Base-by-base conservation (phyloP, 495 filamentous ascomycete genomes). In the Trichoderma reesei region DNA sequence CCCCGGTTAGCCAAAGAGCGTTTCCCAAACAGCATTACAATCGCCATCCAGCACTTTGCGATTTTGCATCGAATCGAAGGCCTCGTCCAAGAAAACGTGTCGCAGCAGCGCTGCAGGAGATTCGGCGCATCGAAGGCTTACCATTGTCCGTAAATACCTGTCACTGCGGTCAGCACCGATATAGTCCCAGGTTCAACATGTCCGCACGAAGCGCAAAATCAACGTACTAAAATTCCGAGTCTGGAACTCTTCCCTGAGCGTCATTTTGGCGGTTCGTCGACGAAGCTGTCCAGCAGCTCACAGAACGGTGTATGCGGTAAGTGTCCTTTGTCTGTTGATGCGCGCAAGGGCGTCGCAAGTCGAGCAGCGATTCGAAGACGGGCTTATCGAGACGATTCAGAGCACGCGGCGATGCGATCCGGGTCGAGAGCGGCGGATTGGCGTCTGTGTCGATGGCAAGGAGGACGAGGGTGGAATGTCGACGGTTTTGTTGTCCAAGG, bases 71-170 rank as follows among this genome's bases (percentile, higher is more conserved):
- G 31, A 56, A 14, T 31, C 51, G 51, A 13, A 14, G 11, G 51
- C 0, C 51, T 33, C 10, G 51, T 56, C 9, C 51, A 8, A 3
- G 18, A 11, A 34, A 1, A 26, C 3, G 51, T 16, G 26, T 56
- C 51, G 9, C 9, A 16, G 31, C 31, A 1, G 26, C 26, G 26
- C 26, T 26, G 26, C 26, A 26, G 26, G 1, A 26, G 59, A 31
- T n/a, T n/a, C 13, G 59, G 59, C 59, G 59, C 41, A 41, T 61
- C 41, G 38, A 37, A 33, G 34, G 83, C 88, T 84, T 75, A 98
- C 94, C 94, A 98, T 95, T 98, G 94, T 74, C 90, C 94, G 73
- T 98, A 98, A 79, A 98, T 98, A 83, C 95, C 94, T 98, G 73
- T 44, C 62, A 41, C 46, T 10, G 66, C 67, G 41, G 62, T 64